Evolutionary conservation across 306 rosid species (phyloP).

Genomic region (Erythrophleum fordii): DNA sequence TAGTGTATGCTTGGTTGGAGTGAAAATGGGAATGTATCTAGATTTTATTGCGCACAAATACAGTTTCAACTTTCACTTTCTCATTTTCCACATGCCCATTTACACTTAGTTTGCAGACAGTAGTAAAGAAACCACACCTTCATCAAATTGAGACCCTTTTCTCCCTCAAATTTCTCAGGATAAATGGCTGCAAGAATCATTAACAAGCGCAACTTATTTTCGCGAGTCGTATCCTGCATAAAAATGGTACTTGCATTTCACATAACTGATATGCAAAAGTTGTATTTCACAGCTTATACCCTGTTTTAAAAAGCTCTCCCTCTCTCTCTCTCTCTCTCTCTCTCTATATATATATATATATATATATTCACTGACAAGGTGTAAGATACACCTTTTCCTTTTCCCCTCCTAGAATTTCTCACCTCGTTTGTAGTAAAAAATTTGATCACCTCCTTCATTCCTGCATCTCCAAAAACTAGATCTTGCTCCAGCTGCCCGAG

Average conservation of each 20-base stretch:
- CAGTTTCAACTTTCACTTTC: not conserved
- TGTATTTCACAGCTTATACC: conserved; percentile 20
- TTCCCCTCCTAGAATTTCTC: conserved; percentile 40
- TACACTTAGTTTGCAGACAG: conserved; percentile 5
- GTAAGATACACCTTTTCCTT: conserved; percentile 4
- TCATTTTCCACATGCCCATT: not conserved
- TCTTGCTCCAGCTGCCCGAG: conserved; percentile 91
- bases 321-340: no score
- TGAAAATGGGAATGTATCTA: not conserved
- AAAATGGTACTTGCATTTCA: conserved; percentile 23
- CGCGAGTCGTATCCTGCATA: conserved; percentile 81
- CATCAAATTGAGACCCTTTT: conserved; percentile 82
- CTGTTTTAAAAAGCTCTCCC: not conserved
- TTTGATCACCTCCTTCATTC: conserved; percentile 87
- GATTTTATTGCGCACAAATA: not conserved
- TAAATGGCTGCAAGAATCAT: conserved; percentile 91
- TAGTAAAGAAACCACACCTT: conserved; percentile 59
- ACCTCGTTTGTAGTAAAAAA: conserved; percentile 74
- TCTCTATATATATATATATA: no score
- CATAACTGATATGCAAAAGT: conserved; percentile 8
- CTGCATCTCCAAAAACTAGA: conserved; percentile 96
- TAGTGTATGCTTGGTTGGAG: not conserved
- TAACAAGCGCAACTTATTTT: conserved; percentile 89
- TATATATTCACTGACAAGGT: conserved; percentile 12
- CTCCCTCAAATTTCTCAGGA: conserved; percentile 95